phyloP scores from a whole-genome alignment of 352 stramenopile genomes.

The Globisporangium sylvaticum region DNA sequence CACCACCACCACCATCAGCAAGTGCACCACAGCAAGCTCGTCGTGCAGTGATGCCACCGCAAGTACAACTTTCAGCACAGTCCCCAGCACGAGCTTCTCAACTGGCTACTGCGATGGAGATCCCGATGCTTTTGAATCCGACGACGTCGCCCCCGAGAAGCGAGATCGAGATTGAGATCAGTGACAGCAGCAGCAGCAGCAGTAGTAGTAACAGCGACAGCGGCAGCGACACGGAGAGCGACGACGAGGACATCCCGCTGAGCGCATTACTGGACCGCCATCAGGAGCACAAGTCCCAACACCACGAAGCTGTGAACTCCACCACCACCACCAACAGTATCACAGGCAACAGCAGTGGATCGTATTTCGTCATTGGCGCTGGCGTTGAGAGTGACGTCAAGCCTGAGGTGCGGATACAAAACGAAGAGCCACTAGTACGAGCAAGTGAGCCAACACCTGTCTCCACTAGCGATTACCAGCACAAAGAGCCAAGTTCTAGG shows the following conservation, averaged over 20 bases:
- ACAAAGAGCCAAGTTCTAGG: background rate
- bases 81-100: background rate
- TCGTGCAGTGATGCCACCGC: background rate
- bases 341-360: background rate
- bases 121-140: background rate
- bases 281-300: background rate
- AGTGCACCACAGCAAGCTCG: background rate
- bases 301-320: background rate
- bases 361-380: background rate
- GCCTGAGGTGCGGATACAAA: background rate
- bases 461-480: background rate
- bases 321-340: background rate
- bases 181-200: background rate
- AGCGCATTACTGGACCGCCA: background rate
- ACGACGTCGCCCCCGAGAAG: background rate
- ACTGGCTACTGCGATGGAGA: too few relatives aligned
- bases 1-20: background rate
- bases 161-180: slow-evolving; percentile 11
- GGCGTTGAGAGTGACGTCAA: background rate
- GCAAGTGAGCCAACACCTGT: background rate
- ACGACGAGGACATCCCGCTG: slow-evolving; percentile 8
- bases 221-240: slow-evolving; percentile 6
- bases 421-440: background rate
- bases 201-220: background rate
- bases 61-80: background rate